These are phyloP conservation scores for Kwoniella sp. DNA, from an alignment of 768 basidiomycete species.

Conservation along the genomic window DNA sequence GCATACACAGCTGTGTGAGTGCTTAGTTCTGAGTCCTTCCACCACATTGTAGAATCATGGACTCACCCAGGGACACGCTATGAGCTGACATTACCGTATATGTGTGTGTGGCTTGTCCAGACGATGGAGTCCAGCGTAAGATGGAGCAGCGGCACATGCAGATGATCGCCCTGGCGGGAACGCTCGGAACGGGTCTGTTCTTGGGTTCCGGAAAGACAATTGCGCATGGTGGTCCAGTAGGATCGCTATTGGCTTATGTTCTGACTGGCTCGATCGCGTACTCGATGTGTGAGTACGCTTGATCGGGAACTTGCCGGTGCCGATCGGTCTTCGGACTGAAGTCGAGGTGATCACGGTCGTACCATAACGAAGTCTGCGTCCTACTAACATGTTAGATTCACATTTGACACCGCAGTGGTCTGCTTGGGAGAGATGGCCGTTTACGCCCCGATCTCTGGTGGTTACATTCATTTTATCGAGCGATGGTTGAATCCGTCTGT, in stretches of 20 bases:
- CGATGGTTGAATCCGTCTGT: constrained; percentile 54
- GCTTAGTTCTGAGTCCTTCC: background rate
- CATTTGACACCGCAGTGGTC: constrained; percentile 70
- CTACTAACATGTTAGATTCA: constrained; percentile 42
- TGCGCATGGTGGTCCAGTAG: constrained; percentile 38
- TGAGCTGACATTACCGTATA: background rate
- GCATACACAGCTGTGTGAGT: constrained; percentile 39
- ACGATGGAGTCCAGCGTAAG: constrained; percentile 70
- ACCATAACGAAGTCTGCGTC: background rate
- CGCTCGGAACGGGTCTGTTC: constrained; percentile 32
- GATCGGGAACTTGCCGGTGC: too few relatives aligned
- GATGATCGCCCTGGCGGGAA: constrained; percentile 40
- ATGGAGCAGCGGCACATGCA: constrained; percentile 50
- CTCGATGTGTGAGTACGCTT: constrained; percentile 32
- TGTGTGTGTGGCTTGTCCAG: constrained; percentile 3
- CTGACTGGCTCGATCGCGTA: constrained; percentile 33
- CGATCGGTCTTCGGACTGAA: background rate
- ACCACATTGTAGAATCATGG: too few relatives aligned
- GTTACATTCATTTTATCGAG: constrained; percentile 63
- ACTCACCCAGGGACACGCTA: background rate
- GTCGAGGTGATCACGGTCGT: background rate
- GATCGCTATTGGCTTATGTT: constrained; percentile 31
- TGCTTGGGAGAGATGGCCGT: constrained; percentile 79
- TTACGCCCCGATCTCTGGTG: constrained; percentile 74
- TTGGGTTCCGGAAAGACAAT: constrained; percentile 36